phyloP scores from a whole-genome alignment of 208 protist species.

The Leishmania tropica region DNA sequence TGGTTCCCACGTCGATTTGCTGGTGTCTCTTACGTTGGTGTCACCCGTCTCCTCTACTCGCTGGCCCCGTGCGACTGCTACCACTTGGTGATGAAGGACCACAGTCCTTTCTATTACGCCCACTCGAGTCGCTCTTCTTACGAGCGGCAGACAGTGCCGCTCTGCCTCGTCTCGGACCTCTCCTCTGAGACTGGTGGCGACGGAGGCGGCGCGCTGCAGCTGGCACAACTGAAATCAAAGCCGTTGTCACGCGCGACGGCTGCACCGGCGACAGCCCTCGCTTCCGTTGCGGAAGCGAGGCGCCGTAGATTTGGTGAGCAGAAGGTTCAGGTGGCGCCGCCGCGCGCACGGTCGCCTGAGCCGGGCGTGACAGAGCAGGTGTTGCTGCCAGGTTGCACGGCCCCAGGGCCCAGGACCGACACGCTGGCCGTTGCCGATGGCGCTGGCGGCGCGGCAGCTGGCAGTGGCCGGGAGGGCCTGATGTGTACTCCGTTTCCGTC shows the following conservation, averaged over 20 bases:
- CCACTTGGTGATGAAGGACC: slow-evolving; percentile 68
- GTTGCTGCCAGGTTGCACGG: background rate
- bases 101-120: slow-evolving; percentile 69
- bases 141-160: slow-evolving; percentile 43
- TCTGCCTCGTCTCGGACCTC: slow-evolving; percentile 71
- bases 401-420: background rate
- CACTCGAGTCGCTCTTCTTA: slow-evolving; percentile 59
- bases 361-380: background rate
- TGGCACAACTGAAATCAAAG: background rate
- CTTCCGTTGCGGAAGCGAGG: background rate
- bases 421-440: background rate
- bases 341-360: background rate
- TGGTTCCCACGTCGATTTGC: slow-evolving; percentile 16
- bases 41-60: slow-evolving; percentile 71
- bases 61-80: slow-evolving; percentile 75
- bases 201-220: background rate
- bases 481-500: slow-evolving; percentile 4
- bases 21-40: slow-evolving; percentile 42
- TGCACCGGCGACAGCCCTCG: background rate
- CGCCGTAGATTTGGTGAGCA: background rate
- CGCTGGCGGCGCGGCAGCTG: background rate
- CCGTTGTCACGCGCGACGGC: background rate
- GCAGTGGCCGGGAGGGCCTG: slow-evolving; percentile 3
- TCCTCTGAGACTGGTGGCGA: slow-evolving; percentile 10
- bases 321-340: background rate